Evolutionary conservation across 768 basidiomycete species (phyloP).

Genomic region (Tulasnella sp.): DNA sequence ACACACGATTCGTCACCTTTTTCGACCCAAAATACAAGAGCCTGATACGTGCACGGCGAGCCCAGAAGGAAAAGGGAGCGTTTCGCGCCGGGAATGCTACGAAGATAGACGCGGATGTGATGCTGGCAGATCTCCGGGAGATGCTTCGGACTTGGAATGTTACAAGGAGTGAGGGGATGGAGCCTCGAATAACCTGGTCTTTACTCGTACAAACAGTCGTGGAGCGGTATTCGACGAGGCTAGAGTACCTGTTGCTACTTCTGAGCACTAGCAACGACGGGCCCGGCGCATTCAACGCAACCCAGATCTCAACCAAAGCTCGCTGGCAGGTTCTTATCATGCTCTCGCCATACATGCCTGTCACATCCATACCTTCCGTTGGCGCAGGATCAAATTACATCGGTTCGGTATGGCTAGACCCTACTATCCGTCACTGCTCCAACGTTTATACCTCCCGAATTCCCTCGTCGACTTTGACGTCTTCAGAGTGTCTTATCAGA

Average conservation of each 20-base stretch:
- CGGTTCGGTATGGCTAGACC: background rate
- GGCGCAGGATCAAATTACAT: no score
- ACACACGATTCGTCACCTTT: constrained; percentile 7
- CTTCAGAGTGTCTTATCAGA: background rate
- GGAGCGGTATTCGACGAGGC: background rate
- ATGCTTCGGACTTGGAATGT: background rate
- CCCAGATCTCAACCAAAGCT: no score
- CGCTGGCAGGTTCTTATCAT: constrained; percentile 1
- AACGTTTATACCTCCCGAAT: background rate
- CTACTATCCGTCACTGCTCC: background rate
- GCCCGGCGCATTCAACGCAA: background rate
- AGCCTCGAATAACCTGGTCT: background rate
- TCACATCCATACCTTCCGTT: background rate
- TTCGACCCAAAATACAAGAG: constrained; percentile 8
- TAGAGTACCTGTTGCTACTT: background rate
- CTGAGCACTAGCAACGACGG: background rate
- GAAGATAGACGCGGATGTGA: background rate
- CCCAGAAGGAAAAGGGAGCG: background rate
- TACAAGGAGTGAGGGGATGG: background rate
- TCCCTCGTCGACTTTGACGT: background rate
- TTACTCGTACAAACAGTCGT: background rate
- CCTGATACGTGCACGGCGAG: background rate
- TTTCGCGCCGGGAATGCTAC: background rate
- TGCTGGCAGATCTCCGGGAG: background rate
- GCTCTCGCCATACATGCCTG: background rate